Percentiles rank a stretch among this genome's conserved stretches.
Evolutionary conservation across 805 yeast species (phyloP).

Genomic region (Yamadazyma nakazawae): DNA sequence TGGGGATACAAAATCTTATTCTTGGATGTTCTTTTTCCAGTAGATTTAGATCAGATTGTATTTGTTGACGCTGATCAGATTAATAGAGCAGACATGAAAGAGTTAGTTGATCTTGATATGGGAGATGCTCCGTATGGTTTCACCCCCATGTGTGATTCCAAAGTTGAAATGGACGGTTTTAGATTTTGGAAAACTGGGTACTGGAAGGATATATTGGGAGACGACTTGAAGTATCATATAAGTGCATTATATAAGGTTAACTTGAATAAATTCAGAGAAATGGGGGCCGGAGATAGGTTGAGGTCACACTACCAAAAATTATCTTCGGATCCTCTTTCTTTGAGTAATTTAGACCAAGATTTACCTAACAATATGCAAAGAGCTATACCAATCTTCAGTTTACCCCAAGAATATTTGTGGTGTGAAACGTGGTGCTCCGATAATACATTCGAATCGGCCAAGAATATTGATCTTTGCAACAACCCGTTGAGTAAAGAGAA

Average conservation of each 20-base stretch:
- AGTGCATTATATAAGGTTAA: constrained; percentile 86
- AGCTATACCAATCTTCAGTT: constrained; percentile 61
- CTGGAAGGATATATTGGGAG: constrained; percentile 67
- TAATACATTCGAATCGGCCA: constrained; percentile 56
- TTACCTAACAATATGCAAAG: constrained; percentile 84
- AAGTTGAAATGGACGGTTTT: constrained; percentile 77
- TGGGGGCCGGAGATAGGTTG: constrained; percentile 73
- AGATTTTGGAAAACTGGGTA: constrained; percentile 93
- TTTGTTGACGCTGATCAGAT: constrained; percentile 88
- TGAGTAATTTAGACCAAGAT: constrained; percentile 87
- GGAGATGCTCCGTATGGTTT: constrained; percentile 84
- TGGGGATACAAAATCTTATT: constrained; percentile 90
- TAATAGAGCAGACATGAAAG: constrained; percentile 70
- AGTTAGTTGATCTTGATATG: constrained; percentile 63
- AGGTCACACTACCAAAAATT: constrained; percentile 83
- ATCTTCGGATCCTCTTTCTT: constrained; percentile 73
- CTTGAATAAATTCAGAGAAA: constrained; percentile 57
- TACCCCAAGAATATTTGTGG: constrained; percentile 88
- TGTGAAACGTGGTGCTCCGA: constrained; percentile 91
- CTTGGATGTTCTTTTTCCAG: constrained; percentile 84
- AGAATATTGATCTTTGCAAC: constrained; percentile 79
- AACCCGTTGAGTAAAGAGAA: constrained; percentile 81
- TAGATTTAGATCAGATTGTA: constrained; percentile 65
- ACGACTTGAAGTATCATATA: constrained; percentile 66
- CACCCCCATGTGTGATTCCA: constrained; percentile 82